Evolutionary conservation across 495 filamentous ascomycete genomes (phyloP).

Genomic region (Neurospora sp.): DNA sequence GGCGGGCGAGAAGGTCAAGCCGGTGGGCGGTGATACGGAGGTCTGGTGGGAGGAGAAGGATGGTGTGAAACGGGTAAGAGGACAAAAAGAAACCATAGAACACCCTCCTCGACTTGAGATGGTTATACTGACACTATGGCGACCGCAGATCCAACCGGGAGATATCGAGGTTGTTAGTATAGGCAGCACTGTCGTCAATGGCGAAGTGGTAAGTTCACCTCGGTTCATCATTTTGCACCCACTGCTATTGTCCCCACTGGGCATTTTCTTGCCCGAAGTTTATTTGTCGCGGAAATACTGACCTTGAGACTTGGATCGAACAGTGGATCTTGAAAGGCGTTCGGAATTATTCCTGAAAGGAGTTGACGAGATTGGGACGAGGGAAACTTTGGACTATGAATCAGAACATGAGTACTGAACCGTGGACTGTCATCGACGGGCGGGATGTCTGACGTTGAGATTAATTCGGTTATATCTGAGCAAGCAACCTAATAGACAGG

Average conservation of each 20-base stretch:
- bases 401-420: background rate
- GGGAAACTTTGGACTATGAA: background rate
- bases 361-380: background rate
- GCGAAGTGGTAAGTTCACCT: conserved; percentile 48
- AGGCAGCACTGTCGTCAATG: conserved; percentile 67
- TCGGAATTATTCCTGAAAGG: conserved; percentile 45
- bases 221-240: background rate
- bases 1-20: conserved; percentile 61
- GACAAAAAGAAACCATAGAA: conserved; percentile 16
- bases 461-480: background rate
- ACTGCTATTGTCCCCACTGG: background rate
- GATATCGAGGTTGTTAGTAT: conserved; percentile 63
- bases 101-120: background rate
- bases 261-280: background rate
- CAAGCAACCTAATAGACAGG: background rate
- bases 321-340: conserved; percentile 59
- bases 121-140: background rate
- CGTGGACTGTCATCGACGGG: background rate
- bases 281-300: background rate
- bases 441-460: background rate
- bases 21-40: conserved; percentile 51
- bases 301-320: background rate
- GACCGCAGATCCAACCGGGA: conserved; percentile 63
- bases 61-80: conserved; percentile 56
- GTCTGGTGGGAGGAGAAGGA: conserved; percentile 72